A percentile compares a stretch with the other conserved stretches of the same genome.
Evolutionary conservation across 805 yeast species (phyloP).

Genomic region (Candida taoyuanica): DNA sequence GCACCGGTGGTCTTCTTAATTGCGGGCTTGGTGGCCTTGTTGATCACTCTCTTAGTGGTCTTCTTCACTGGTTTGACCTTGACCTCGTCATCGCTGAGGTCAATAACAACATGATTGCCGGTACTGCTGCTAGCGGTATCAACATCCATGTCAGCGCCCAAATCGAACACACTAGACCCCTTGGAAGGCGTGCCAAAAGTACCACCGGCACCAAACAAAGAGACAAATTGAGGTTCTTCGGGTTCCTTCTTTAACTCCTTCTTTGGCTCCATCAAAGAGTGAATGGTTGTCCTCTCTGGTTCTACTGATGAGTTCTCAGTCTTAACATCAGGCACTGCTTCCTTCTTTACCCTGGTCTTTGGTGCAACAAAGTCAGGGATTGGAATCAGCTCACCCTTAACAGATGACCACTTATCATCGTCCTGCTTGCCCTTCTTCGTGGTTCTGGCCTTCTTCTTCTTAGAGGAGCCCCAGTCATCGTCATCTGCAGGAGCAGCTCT

Average conservation of each 20-base stretch:
- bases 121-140: background rate
- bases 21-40: conserved; percentile 13
- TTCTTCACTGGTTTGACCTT: conserved; percentile 7
- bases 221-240: conserved; percentile 27
- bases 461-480: conserved; percentile 14
- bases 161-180: conserved; percentile 3
- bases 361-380: conserved; percentile 26
- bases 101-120: conserved; percentile 1
- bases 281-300: conserved; percentile 2
- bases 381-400: conserved; percentile 22
- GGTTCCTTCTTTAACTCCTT: conserved; percentile 17
- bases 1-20: conserved; percentile 11
- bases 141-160: conserved; percentile 7
- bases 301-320: conserved; percentile 3
- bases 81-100: conserved; percentile 10
- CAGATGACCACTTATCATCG: conserved; percentile 15
- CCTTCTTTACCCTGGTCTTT: conserved; percentile 21
- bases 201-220: conserved; percentile 33
- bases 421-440: conserved; percentile 15
- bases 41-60: conserved; percentile 10
- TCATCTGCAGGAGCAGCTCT: conserved; percentile 28
- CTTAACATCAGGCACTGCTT: conserved; percentile 11
- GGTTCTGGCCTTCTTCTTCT: conserved; percentile 17
- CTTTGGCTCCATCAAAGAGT: conserved; percentile 6
- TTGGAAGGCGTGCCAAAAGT: conserved; percentile 28